Evolutionary conservation across 2,329 filamentous ascomycete species (phyloP).

Genomic region (Raffaelea deltoideospora): DNA sequence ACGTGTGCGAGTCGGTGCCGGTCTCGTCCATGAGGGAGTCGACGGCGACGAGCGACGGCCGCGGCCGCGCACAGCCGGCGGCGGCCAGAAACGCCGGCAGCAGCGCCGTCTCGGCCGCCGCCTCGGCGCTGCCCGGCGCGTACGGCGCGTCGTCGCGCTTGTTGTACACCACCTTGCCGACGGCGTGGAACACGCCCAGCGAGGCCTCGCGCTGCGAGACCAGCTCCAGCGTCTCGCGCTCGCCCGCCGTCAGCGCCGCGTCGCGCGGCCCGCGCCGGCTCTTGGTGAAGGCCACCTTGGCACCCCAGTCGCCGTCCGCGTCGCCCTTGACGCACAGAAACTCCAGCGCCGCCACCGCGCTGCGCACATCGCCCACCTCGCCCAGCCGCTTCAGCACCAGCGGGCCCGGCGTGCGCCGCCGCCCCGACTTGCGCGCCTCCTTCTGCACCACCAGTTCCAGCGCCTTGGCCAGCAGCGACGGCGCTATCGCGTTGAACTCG

Average conservation of each 20-base stretch:
- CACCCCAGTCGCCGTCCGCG: conserved; percentile 57
- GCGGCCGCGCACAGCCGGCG: conserved; percentile 40
- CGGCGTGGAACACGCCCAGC: conserved; percentile 87
- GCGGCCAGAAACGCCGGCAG: conserved; percentile 46
- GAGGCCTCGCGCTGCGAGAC: conserved; percentile 79
- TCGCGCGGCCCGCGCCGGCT: conserved; percentile 46
- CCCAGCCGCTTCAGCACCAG: conserved; percentile 64
- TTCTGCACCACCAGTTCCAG: conserved; percentile 71
- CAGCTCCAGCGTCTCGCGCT: conserved; percentile 64
- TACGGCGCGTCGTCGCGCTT: conserved; percentile 51
- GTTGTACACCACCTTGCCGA: conserved; percentile 94
- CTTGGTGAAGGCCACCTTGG: conserved; percentile 57
- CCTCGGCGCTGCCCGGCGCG: conserved; percentile 20
- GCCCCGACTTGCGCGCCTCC: conserved; percentile 64
- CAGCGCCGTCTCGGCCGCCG: conserved; percentile 32
- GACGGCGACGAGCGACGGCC: conserved; percentile 48
- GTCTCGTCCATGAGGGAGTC: conserved; percentile 82
- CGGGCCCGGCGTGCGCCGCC: conserved; percentile 61
- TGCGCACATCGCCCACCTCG: conserved; percentile 82
- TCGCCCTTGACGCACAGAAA: conserved; percentile 81
- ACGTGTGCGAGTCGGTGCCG: conserved; percentile 64
- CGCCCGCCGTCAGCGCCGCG: conserved; percentile 52
- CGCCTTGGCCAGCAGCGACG: conserved; percentile 72
- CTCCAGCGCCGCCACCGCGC: conserved; percentile 80
- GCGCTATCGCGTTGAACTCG: conserved; percentile 86